phyloP scores from a whole-genome alignment of 2,329 filamentous ascomycete genomes.

The Fusarium sp. region DNA sequence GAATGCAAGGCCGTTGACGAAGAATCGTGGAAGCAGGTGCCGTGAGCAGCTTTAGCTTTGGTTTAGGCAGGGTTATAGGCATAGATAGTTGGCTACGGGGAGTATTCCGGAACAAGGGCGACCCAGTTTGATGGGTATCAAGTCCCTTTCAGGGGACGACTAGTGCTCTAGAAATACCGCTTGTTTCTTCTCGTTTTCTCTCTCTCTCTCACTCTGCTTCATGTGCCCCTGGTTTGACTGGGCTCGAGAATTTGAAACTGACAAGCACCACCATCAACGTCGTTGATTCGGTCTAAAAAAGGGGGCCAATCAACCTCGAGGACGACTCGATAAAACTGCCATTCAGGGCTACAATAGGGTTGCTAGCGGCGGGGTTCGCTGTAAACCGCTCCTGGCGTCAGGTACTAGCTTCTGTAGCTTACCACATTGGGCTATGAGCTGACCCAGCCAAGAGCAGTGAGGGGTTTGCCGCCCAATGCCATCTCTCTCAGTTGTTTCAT shows the following conservation, averaged over 20 bases:
- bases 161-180: neutral
- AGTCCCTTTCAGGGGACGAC: slow-evolving; percentile 13
- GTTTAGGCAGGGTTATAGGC: neutral
- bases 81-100: neutral
- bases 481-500: slow-evolving; percentile 35
- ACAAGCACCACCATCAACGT: slow-evolving; percentile 27
- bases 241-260: slow-evolving; percentile 30
- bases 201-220: neutral
- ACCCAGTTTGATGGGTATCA: slow-evolving; percentile 37
- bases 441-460: too few species aligned
- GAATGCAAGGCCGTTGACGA: slow-evolving; percentile 31
- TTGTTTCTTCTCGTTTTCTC: neutral
- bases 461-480: slow-evolving; percentile 23
- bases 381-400: slow-evolving; percentile 25
- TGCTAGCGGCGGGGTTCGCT: slow-evolving; percentile 28
- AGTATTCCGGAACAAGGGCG: slow-evolving; percentile 22
- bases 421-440: neutral
- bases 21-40: neutral
- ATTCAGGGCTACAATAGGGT: slow-evolving; percentile 26
- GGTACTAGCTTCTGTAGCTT: slow-evolving; percentile 23
- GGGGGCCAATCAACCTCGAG: slow-evolving; percentile 35
- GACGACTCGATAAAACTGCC: slow-evolving; percentile 13
- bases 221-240: slow-evolving; percentile 7
- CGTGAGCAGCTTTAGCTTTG: neutral
- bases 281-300: slow-evolving; percentile 18